Evolutionary conservation across 306 rosid genomes (phyloP), one percentile per base, ranked within the genome.

Genomic region (Quercus dentata): DNA sequence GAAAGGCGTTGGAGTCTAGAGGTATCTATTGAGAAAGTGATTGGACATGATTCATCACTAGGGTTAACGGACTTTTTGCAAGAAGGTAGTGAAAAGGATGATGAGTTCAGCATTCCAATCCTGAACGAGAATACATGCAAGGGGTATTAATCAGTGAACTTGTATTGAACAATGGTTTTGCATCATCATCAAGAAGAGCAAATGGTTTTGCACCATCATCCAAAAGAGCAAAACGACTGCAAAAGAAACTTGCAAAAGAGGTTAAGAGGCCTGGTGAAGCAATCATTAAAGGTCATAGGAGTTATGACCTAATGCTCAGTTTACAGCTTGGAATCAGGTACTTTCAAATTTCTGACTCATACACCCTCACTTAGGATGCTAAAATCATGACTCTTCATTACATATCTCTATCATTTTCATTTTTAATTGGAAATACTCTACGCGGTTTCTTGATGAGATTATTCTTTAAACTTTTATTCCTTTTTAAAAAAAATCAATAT

Each of bases 1-100:
- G 97, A 95, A 83, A 89, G 99, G 87, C 97, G 99, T 55, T 95
- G 99, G 99, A 95, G 99, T 85, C 97, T 95, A 54, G 99, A 95
- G 90, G 98, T 89, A 49, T 88, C 99, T 54, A 91, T 95, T 69
- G 99, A 95, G 85, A 91, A 93, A 83, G 92, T 90, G 35, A 87
- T 95, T 76, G 97, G 89, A 30, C 88, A 85, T 71, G 94, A 89
- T 78, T 79, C 92, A 35, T 80, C 86, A 21, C 74, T 79, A 51
- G 89, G 86, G 56, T 82, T 83, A 64, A 78, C 90, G 8, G 96
- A 89, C 44, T 80, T 84, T 56, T 14, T 74, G 51, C 74, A 73
- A 28, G 93, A 85, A 56, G 84, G 75, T 69, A 87, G 90, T 70
- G 92, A 85, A 76, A 89, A 83, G 71, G 90, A 82, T 65, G 81